Conservation (phyloP, 129 eudicot genomes). For the Arctium lappa region DNA sequence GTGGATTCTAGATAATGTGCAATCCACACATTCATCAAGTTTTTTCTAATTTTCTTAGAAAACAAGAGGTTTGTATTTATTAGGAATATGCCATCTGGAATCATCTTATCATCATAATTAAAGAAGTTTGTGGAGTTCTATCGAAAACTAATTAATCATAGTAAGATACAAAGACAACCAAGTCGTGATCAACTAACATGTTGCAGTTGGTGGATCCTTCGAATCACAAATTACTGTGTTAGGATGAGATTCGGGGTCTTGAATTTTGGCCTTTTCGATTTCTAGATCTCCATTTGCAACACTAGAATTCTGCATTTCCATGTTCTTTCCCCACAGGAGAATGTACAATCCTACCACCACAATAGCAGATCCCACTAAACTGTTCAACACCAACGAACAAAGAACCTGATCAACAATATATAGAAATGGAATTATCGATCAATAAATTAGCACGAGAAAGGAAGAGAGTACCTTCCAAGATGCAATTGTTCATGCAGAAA, state of each 20-base stretch:
- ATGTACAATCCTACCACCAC: conserved; percentile 52
- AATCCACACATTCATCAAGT: background rate
- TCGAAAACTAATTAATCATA: background rate
- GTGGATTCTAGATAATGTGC: background rate
- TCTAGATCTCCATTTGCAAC: conserved; percentile 21
- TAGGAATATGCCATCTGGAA: background rate
- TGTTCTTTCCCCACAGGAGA: conserved; percentile 66
- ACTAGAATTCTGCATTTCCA: conserved; percentile 29
- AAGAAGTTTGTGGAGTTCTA: conserved; percentile 2
- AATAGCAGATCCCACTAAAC: conserved; percentile 42
- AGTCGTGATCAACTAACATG: background rate
- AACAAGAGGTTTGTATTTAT: conserved; percentile 15
- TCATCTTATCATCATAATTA: conserved; percentile 5
- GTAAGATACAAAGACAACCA: background rate
- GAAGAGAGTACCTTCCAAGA: conserved; percentile 58
- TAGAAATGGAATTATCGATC: background rate
- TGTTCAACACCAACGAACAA: conserved; percentile 15
- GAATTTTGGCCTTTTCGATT: conserved; percentile 26
- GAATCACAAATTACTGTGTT: conserved; percentile 23
- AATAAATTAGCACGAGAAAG: background rate
- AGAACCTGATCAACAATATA: background rate
- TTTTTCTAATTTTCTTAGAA: background rate
- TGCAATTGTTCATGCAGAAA: conserved; percentile 63
- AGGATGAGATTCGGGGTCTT: conserved; percentile 36
- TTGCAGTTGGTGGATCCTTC: conserved; percentile 6